A percentile compares a stretch with the other conserved stretches of the same genome.
phyloP scores from a whole-genome alignment of 495 filamentous ascomycete species.

The Podospora sp. region DNA sequence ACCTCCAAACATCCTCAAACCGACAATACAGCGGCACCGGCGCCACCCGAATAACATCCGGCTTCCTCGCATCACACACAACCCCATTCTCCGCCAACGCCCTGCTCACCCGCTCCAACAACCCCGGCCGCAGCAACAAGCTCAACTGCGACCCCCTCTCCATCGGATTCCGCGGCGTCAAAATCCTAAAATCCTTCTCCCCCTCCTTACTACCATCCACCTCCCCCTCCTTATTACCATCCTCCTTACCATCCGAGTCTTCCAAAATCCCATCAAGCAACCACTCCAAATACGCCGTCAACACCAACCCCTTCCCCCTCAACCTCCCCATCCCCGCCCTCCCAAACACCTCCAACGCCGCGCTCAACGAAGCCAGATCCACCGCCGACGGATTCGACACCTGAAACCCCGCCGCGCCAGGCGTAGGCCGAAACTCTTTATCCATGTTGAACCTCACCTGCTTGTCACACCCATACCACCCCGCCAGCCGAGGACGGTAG shows the following conservation, averaged over 20 bases:
- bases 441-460: conserved; percentile 73
- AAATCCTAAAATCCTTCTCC: conserved; percentile 63
- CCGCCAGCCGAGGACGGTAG: conserved; percentile 57
- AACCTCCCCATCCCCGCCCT: conserved; percentile 66
- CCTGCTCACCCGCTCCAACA: conserved; percentile 69
- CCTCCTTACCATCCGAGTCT: no score
- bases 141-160: conserved; percentile 86
- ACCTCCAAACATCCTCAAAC: conserved; percentile 77
- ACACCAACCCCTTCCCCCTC: conserved; percentile 66
- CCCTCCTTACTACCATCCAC: conserved; percentile 35
- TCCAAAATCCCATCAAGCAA: conserved; percentile 54
- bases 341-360: conserved; percentile 73
- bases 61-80: conserved; percentile 81
- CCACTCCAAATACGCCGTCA: conserved; percentile 79
- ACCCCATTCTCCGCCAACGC: conserved; percentile 67
- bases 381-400: conserved; percentile 65
- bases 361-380: conserved; percentile 66
- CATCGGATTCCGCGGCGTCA: conserved; percentile 74
- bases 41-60: conserved; percentile 84
- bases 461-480: conserved; percentile 87
- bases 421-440: conserved; percentile 69
- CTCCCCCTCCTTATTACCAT: conserved; percentile 35
- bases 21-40: conserved; percentile 87
- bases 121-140: conserved; percentile 62
- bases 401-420: conserved; percentile 67